Evolutionary conservation across 148 eudicot genomes (phyloP).

Genomic region (Fagopyrum homotropicum): DNA sequence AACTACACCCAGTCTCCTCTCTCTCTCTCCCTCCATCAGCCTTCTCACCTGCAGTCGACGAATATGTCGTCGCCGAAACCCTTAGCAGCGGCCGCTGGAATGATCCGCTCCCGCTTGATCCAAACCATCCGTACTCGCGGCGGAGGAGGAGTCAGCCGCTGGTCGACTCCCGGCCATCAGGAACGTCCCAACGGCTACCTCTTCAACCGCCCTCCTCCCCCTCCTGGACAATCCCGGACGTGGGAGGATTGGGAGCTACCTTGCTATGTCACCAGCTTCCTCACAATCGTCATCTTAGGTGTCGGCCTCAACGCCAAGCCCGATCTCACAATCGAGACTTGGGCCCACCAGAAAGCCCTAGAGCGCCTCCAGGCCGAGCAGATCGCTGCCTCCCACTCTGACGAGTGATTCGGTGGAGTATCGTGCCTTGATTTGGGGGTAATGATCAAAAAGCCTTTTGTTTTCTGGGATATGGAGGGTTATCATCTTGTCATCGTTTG

Average conservation of each 20-base stretch:
- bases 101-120: constrained; percentile 43
- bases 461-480: not conserved
- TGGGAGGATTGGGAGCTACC: constrained; percentile 99
- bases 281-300: constrained; percentile 88
- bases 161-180: constrained; percentile 87
- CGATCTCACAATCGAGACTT: constrained; percentile 89
- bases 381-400: constrained; percentile 26
- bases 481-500: not conserved
- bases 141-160: constrained; percentile 47
- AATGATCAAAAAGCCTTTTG: not conserved
- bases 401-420: constrained; percentile 14
- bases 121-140: constrained; percentile 53
- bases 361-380: constrained; percentile 58
- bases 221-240: constrained; percentile 70
- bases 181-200: constrained; percentile 90
- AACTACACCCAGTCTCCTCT: not conserved
- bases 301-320: constrained; percentile 92
- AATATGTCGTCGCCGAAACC: constrained; percentile 34
- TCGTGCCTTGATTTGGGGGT: constrained; percentile 8
- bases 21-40: not conserved
- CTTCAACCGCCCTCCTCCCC: constrained; percentile 63
- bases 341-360: constrained; percentile 96
- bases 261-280: constrained; percentile 89
- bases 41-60: not conserved
- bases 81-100: constrained; percentile 46